These are phyloP conservation scores for Firmiana major DNA, from an alignment of 345 rosid genomes.

Conservation along the genomic window DNA sequence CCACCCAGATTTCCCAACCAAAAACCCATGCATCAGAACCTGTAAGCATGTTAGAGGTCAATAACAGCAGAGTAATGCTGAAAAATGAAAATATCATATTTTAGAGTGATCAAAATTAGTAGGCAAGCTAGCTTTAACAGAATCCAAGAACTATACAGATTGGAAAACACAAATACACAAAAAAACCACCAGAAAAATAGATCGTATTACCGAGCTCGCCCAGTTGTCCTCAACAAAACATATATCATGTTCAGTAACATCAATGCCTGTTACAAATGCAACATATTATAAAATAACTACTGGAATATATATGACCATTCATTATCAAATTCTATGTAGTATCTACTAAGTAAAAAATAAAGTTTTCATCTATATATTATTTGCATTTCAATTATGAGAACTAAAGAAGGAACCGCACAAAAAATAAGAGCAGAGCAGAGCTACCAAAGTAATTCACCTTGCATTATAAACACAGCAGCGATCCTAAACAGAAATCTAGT, in stretches of 20 bases:
- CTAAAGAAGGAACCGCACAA: too few relatives aligned
- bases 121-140: neutral
- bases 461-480: too few relatives aligned
- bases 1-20: constrained; percentile 99
- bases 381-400: too few relatives aligned
- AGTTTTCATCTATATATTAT: too few relatives aligned
- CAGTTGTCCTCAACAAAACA: constrained; percentile 97
- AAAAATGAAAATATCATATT: neutral
- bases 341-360: too few relatives aligned
- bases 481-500: too few relatives aligned
- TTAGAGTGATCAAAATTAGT: neutral
- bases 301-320: neutral
- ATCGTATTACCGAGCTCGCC: constrained; percentile 87
- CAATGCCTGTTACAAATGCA: constrained; percentile 56
- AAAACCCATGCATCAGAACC: constrained; percentile 99
- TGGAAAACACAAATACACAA: neutral
- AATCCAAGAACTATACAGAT: neutral
- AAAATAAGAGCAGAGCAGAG: too few relatives aligned
- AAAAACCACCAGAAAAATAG: neutral
- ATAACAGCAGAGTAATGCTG: neutral
- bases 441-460: too few relatives aligned
- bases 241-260: constrained; percentile 76
- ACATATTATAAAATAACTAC: neutral
- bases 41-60: constrained; percentile 28
- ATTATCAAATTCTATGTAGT: neutral